A percentile compares a stretch with the other conserved stretches of the same genome.
Evolutionary conservation across 129 eudicot species (phyloP).

Genomic region (Centrapalus pauciflorus): DNA sequence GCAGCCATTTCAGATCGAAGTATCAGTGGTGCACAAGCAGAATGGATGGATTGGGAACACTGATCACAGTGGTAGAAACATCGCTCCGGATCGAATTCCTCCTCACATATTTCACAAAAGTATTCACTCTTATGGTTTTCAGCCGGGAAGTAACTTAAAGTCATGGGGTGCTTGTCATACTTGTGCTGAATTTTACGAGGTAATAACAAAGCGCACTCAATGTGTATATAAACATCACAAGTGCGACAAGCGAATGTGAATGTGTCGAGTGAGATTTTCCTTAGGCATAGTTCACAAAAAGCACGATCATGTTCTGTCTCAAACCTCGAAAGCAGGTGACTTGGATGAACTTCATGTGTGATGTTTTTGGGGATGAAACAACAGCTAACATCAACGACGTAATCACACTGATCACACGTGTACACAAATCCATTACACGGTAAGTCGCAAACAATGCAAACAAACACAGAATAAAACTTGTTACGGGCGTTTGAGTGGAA

Average conservation of each 20-base stretch:
- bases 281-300: background rate
- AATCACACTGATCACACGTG: background rate
- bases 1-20: background rate
- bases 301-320: background rate
- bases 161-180: conserved; percentile 17
- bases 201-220: background rate
- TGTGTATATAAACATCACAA: background rate
- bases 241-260: background rate
- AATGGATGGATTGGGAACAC: conserved; percentile 16
- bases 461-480: background rate
- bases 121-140: conserved; percentile 11
- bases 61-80: conserved; percentile 11
- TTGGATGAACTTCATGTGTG: conserved; percentile 16
- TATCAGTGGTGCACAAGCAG: background rate
- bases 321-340: background rate
- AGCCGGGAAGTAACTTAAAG: conserved; percentile 1
- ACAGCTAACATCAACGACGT: background rate
- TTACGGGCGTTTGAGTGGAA: background rate
- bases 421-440: conserved; percentile 4
- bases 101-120: conserved; percentile 16
- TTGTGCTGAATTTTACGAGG: conserved; percentile 1
- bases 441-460: background rate
- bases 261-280: too few relatives aligned
- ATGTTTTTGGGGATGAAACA: background rate
- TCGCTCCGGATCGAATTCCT: background rate